A percentile compares a stretch with the other conserved stretches of the same genome.
Evolutionary conservation across 2,329 filamentous ascomycete genomes (phyloP).

Genomic region (Fusarium decemcellulare): DNA sequence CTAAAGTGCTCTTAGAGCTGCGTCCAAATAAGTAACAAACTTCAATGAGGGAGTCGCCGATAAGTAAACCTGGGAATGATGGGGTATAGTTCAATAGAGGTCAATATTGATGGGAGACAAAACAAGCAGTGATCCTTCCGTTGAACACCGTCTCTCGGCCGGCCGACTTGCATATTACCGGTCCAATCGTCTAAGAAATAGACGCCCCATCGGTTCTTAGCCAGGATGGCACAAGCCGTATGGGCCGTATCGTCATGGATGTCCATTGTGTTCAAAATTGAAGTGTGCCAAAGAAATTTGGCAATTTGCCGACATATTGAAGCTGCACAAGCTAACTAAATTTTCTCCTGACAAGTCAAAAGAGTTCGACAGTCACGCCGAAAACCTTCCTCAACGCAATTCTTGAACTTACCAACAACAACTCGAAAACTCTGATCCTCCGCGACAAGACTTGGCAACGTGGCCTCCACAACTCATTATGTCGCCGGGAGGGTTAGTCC

Average conservation of each 20-base stretch:
- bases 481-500: too few species aligned
- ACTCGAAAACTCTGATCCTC: too few species aligned
- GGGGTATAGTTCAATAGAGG: slow-evolving; percentile 9
- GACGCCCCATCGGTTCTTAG: slow-evolving; percentile 13
- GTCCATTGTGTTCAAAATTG: background rate
- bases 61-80: slow-evolving; percentile 3
- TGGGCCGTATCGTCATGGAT: slow-evolving; percentile 10
- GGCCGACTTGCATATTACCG: background rate
- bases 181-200: background rate
- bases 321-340: too few species aligned
- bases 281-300: too few species aligned
- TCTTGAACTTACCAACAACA: too few species aligned
- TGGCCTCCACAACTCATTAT: too few species aligned
- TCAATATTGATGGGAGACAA: slow-evolving; percentile 1
- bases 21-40: background rate
- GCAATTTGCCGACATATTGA: too few species aligned
- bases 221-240: slow-evolving; percentile 5
- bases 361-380: too few species aligned
- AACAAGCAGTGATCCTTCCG: slow-evolving; percentile 5
- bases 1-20: too few species aligned
- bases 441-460: too few species aligned
- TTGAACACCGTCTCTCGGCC: slow-evolving; percentile 2
- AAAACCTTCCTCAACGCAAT: too few species aligned
- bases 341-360: too few species aligned
- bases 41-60: slow-evolving; percentile 11